Conservation (phyloP, 352 stramenopile species). For the Peronosclerospora sorghi region DNA sequence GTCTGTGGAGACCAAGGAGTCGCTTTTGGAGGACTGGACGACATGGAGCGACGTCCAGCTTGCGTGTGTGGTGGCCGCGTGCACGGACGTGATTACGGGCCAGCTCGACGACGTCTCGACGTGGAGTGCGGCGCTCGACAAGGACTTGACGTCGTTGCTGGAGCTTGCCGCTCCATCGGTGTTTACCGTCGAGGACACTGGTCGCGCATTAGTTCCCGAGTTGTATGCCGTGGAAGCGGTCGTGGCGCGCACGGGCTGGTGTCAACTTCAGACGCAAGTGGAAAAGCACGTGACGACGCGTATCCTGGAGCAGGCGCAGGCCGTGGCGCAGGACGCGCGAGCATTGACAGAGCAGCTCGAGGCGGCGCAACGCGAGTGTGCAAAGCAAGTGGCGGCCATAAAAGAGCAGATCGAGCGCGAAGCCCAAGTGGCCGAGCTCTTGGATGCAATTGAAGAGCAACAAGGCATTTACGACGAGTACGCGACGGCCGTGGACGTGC, state of each 20-base stretch:
- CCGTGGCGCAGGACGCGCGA: conserved; percentile 35
- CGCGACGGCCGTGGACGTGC: conserved; percentile 31
- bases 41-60: conserved; percentile 17
- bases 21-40: conserved; percentile 18
- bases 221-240: conserved; percentile 36
- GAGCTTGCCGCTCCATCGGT: conserved; percentile 28
- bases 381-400: conserved; percentile 47
- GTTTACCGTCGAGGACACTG: conserved; percentile 30
- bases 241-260: conserved; percentile 45
- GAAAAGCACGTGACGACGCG: conserved; percentile 44
- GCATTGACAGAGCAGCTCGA: conserved; percentile 28
- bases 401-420: conserved; percentile 61
- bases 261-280: conserved; percentile 47
- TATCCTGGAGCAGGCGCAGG: conserved; percentile 13
- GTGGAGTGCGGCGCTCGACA: conserved; percentile 30
- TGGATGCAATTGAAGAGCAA: conserved; percentile 77
- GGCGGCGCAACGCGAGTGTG: conserved; percentile 26
- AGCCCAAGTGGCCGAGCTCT: conserved; percentile 46
- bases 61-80: conserved; percentile 27
- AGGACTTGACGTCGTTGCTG: conserved; percentile 41
- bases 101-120: conserved; percentile 35
- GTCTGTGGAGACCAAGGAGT: too few species aligned
- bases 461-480: conserved; percentile 55
- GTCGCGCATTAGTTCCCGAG: conserved; percentile 28
- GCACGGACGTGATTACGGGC: conserved; percentile 32